These are phyloP conservation scores for Brasenia schreberi DNA, from an alignment of 164 flowering plant species.

Conservation along the genomic window DNA sequence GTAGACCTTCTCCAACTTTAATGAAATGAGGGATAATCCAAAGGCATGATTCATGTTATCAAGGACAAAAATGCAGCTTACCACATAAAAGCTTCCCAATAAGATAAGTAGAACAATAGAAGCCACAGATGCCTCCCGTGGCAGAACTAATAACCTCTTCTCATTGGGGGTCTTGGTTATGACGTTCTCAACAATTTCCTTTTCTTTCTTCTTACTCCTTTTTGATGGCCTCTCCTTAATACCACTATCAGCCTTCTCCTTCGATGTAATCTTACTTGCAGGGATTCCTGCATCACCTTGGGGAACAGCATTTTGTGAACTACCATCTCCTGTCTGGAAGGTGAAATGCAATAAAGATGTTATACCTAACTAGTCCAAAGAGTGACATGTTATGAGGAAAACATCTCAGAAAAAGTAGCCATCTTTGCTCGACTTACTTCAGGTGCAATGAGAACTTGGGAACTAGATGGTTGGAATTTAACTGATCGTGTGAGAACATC, in stretches of 20 bases:
- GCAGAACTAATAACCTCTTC: slow-evolving; percentile 74
- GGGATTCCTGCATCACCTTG: slow-evolving; percentile 37
- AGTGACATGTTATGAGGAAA: not conserved
- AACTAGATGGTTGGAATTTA: slow-evolving; percentile 54
- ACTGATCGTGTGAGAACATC: slow-evolving; percentile 78
- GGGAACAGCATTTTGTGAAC: slow-evolving; percentile 17
- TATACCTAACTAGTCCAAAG: not conserved
- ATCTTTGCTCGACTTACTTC: slow-evolving; percentile 30
- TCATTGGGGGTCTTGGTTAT: slow-evolving; percentile 32
- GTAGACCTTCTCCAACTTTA: no score
- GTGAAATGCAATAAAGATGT: slow-evolving; percentile 1
- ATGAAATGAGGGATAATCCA: not conserved
- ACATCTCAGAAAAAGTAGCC: not conserved
- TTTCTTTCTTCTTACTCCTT: slow-evolving; percentile 76
- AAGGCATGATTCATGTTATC: not conserved
- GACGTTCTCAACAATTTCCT: slow-evolving; percentile 45
- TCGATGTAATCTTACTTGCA: slow-evolving; percentile 6
- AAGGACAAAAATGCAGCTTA: slow-evolving; percentile 16
- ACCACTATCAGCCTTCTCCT: slow-evolving; percentile 44
- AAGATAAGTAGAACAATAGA: slow-evolving; percentile 63
- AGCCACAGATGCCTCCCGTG: slow-evolving; percentile 63
- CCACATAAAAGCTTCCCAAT: slow-evolving; percentile 97
- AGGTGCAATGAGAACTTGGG: slow-evolving; percentile 14
- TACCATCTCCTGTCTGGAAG: slow-evolving; percentile 58
- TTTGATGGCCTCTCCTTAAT: slow-evolving; percentile 55